Evolutionary conservation across 441 rosid genomes (phyloP).

Genomic region (Aquilaria agallochum): DNA sequence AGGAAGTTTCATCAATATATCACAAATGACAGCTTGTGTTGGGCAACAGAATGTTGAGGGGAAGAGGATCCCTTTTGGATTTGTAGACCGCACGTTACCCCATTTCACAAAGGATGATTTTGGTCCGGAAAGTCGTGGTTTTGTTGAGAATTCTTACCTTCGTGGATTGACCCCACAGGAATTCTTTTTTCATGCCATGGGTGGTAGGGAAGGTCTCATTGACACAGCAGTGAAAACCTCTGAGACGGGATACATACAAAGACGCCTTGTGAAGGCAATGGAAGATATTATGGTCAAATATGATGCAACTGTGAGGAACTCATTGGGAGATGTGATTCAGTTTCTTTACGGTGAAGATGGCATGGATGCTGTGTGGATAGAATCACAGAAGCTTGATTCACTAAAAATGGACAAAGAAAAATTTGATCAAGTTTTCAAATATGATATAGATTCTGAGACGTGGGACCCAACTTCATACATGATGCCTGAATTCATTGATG

Average conservation of each 20-base stretch:
- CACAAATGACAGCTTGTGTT: slow-evolving; percentile 99
- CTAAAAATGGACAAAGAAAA: slow-evolving; percentile 82
- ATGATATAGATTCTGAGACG: slow-evolving; percentile 69
- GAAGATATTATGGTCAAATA: slow-evolving; percentile 99
- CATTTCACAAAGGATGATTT: slow-evolving; percentile 96
- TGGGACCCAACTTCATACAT: slow-evolving; percentile 82
- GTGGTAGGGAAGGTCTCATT: slow-evolving; percentile 99
- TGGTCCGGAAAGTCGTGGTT: slow-evolving; percentile 99
- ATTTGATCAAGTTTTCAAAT: slow-evolving; percentile 71
- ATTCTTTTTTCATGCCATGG: slow-evolving; percentile 99
- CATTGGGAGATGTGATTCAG: slow-evolving; percentile 96
- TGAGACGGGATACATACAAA: slow-evolving; percentile 98
- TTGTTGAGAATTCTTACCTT: slow-evolving; percentile 95
- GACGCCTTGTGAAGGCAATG: slow-evolving; percentile 99
- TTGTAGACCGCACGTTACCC: slow-evolving; percentile 85
- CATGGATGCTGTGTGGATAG: slow-evolving; percentile 99
- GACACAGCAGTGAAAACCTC: slow-evolving; percentile 99
- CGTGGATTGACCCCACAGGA: slow-evolving; percentile 99
- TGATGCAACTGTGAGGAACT: slow-evolving; percentile 98
- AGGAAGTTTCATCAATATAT: slow-evolving; percentile 98
- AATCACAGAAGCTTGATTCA: slow-evolving; percentile 88
- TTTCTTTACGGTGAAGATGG: slow-evolving; percentile 99
- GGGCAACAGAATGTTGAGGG: slow-evolving; percentile 99
- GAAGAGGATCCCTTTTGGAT: slow-evolving; percentile 95
- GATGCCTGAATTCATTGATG: slow-evolving; percentile 75